Percentiles rank a stretch among this genome's conserved stretches.
Evolutionary conservation across 192 early-diverging fungal genomes (phyloP).

Genomic region (Backusella tuberculispora): DNA sequence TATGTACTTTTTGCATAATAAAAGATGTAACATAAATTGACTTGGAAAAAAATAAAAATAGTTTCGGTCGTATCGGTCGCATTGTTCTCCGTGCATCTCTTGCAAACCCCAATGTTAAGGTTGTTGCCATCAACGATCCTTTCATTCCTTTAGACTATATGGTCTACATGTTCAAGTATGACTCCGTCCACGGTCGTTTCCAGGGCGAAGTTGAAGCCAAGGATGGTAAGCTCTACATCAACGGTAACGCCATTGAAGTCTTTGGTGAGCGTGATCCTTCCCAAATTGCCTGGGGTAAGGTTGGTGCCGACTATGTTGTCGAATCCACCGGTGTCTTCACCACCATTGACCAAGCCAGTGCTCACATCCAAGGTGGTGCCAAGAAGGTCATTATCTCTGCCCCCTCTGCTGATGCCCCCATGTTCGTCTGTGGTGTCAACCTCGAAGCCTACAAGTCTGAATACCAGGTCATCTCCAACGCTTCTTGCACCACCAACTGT

Average conservation of each 20-base stretch:
- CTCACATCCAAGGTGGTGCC: constrained; percentile 90
- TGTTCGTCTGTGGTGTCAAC: constrained; percentile 99
- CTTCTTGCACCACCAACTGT: constrained; percentile 99
- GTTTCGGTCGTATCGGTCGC: constrained; percentile 98
- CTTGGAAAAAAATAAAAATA: constrained; percentile 18
- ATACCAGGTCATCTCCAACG: constrained; percentile 93
- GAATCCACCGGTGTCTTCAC: constrained; percentile 99
- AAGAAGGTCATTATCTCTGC: constrained; percentile 99
- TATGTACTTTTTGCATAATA: background rate
- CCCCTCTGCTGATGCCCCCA: constrained; percentile 94
- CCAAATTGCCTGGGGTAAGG: constrained; percentile 62
- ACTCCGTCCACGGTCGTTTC: constrained; percentile 55
- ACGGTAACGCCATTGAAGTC: constrained; percentile 81
- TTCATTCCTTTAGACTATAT: constrained; percentile 97
- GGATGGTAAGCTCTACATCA: constrained; percentile 88
- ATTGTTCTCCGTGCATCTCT: constrained; percentile 92
- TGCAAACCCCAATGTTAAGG: constrained; percentile 71
- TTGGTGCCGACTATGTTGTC: constrained; percentile 90
- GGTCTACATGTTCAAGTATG: constrained; percentile 74
- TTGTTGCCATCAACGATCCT: constrained; percentile 96
- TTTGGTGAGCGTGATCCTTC: constrained; percentile 77
- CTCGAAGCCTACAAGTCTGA: constrained; percentile 87
- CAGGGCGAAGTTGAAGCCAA: constrained; percentile 79
- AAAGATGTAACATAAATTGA: background rate
- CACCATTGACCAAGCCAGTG: constrained; percentile 82